Evolutionary conservation across 371 early-diverging fungal species (phyloP).

Genomic region (Actinomortierella wolfii): DNA sequence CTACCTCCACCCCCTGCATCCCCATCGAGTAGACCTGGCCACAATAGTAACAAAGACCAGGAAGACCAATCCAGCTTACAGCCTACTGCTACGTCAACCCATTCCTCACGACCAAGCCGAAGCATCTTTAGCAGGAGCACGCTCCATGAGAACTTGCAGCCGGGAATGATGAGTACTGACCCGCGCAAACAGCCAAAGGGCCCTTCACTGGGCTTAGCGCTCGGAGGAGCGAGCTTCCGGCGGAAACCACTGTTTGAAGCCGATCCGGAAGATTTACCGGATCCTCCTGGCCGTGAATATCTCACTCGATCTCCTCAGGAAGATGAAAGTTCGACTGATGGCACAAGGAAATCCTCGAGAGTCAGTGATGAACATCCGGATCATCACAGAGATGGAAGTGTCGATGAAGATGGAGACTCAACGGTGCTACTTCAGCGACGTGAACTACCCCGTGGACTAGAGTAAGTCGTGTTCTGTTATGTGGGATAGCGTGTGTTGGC

Average conservation of each 20-base stretch:
- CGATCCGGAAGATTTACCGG: slow-evolving; percentile 15
- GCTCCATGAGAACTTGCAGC: too few relatives aligned
- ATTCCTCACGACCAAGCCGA: slow-evolving; percentile 16
- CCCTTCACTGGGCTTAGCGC: slow-evolving; percentile 32
- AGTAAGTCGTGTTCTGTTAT: too few relatives aligned
- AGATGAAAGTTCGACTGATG: not conserved
- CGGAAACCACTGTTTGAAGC: slow-evolving; percentile 42
- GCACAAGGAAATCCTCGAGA: not conserved
- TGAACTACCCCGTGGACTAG: slow-evolving; percentile 37
- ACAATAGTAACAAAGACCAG: not conserved
- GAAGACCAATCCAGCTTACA: not conserved
- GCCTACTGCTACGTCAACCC: slow-evolving; percentile 16
- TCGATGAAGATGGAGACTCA: slow-evolving; percentile 37
- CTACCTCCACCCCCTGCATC: not conserved
- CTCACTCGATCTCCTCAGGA: too few relatives aligned
- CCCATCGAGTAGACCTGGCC: not conserved
- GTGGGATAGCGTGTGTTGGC: too few relatives aligned
- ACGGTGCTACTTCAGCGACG: slow-evolving; percentile 34
- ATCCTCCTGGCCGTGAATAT: too few relatives aligned
- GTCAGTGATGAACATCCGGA: slow-evolving; percentile 1
- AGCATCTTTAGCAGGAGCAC: too few relatives aligned
- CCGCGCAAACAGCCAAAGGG: too few relatives aligned
- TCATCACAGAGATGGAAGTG: slow-evolving; percentile 17
- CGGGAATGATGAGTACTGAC: slow-evolving; percentile 23
- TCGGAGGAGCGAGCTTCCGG: slow-evolving; percentile 43